Conservation (phyloP, 2,329 filamentous ascomycete genomes). For the Calonectria naviculata region DNA sequence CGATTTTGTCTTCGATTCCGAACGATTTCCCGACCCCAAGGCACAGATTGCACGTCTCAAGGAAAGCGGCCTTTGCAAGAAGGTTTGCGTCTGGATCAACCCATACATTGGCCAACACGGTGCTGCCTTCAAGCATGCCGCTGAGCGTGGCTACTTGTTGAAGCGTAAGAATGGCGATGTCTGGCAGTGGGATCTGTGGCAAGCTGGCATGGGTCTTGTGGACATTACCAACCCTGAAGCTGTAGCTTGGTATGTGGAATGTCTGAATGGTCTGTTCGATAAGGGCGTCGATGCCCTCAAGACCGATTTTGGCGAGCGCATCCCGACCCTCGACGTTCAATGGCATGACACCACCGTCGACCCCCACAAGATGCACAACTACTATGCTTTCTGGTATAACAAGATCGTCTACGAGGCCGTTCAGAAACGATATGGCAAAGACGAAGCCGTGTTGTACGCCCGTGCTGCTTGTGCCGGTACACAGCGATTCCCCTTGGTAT, state of each 20-base stretch:
- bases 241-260: slow-evolving; percentile 70
- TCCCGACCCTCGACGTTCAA: slow-evolving; percentile 72
- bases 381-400: slow-evolving; percentile 81
- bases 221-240: slow-evolving; percentile 81
- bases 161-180: slow-evolving; percentile 76
- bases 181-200: slow-evolving; percentile 84
- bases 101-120: slow-evolving; percentile 79
- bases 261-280: slow-evolving; percentile 73
- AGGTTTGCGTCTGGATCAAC: slow-evolving; percentile 82
- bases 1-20: slow-evolving; percentile 77
- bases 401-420: slow-evolving; percentile 75
- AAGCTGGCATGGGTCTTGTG: slow-evolving; percentile 79
- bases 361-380: slow-evolving; percentile 79
- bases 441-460: slow-evolving; percentile 73
- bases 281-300: slow-evolving; percentile 79
- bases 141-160: slow-evolving; percentile 74
- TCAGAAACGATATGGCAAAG: slow-evolving; percentile 61
- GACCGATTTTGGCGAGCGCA: slow-evolving; percentile 81
- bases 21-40: slow-evolving; percentile 75
- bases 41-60: slow-evolving; percentile 74
- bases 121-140: slow-evolving; percentile 72
- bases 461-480: slow-evolving; percentile 74
- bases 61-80: slow-evolving; percentile 67
- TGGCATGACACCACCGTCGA: slow-evolving; percentile 72
- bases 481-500: slow-evolving; percentile 76